Conservation (phyloP, 495 filamentous ascomycete species). For the Poronia punctata region DNA sequence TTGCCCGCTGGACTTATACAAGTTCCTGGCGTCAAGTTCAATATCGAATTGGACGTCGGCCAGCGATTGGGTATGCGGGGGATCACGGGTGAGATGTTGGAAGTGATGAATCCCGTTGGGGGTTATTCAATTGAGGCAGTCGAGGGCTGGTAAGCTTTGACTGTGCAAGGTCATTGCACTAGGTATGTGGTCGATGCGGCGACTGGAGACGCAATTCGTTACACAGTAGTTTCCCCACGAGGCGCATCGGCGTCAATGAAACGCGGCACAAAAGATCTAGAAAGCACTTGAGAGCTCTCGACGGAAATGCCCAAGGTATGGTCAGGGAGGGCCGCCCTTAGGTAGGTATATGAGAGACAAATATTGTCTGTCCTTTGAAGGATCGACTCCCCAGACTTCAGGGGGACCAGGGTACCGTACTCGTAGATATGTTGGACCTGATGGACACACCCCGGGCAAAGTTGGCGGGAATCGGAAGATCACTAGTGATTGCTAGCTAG, state of each 20-base stretch:
- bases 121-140: slow-evolving; percentile 5
- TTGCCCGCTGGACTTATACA: too few relatives aligned
- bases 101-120: slow-evolving; percentile 1
- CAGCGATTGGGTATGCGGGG: slow-evolving; percentile 4
- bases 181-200: too few relatives aligned
- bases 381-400: slow-evolving; percentile 8
- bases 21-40: too few relatives aligned
- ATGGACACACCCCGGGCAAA: neutral
- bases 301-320: neutral
- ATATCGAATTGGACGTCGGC: too few relatives aligned
- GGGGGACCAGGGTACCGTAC: too few relatives aligned
- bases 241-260: too few relatives aligned
- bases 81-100: slow-evolving; percentile 1
- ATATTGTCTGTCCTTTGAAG: slow-evolving; percentile 8
- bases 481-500: neutral
- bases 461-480: neutral
- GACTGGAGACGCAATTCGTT: too few relatives aligned
- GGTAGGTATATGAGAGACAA: slow-evolving; percentile 4
- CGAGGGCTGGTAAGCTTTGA: neutral
- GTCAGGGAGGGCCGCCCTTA: too few relatives aligned
- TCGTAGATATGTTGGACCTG: neutral
- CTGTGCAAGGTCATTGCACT: slow-evolving; percentile 1
- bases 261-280: neutral
- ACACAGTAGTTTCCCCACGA: too few relatives aligned
- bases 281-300: too few relatives aligned